Conservation (phyloP, 2,329 filamentous ascomycete genomes). For the Aureobasidium sp. region DNA sequence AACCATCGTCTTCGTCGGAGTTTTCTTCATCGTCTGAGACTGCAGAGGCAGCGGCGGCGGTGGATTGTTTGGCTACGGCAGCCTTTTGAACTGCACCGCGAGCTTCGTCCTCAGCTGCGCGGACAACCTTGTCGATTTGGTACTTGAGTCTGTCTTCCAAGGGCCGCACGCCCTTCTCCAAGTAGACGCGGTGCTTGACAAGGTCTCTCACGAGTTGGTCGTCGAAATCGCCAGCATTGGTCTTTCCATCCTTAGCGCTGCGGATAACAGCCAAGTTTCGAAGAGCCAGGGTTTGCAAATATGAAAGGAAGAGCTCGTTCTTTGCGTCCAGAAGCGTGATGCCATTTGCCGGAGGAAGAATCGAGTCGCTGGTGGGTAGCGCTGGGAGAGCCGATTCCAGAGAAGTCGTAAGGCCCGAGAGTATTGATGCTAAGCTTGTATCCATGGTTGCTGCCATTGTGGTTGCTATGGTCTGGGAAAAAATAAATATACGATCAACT, state of each 20-base stretch:
- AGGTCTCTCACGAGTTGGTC: conserved; percentile 73
- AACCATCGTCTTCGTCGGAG: conserved; percentile 26
- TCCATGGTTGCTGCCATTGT: conserved; percentile 4
- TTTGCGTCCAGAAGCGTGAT: conserved; percentile 94
- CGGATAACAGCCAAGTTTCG: conserved; percentile 43
- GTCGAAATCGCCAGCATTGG: conserved; percentile 35
- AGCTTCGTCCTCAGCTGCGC: conserved; percentile 69
- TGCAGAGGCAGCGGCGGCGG: conserved; percentile 5
- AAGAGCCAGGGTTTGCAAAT: conserved; percentile 85
- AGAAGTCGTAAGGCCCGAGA: conserved; percentile 45
- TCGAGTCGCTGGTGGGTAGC: conserved; percentile 47
- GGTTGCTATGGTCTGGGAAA: background rate
- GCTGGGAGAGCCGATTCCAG: conserved; percentile 50
- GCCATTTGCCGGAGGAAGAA: conserved; percentile 71
- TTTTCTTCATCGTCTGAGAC: conserved; percentile 19
- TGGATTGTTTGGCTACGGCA: conserved; percentile 22
- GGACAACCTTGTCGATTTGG: conserved; percentile 89
- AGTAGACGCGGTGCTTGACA: conserved; percentile 81
- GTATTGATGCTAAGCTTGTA: conserved; percentile 22
- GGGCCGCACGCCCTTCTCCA: conserved; percentile 86
- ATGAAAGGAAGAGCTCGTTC: conserved; percentile 93
- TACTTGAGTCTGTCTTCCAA: conserved; percentile 87
- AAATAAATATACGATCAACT: background rate
- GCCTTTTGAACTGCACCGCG: conserved; percentile 33
- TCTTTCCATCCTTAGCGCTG: conserved; percentile 22